These are phyloP conservation scores for Bacidia rubella DNA, from an alignment of 495 filamentous ascomycete genomes.

Conservation along the genomic window DNA sequence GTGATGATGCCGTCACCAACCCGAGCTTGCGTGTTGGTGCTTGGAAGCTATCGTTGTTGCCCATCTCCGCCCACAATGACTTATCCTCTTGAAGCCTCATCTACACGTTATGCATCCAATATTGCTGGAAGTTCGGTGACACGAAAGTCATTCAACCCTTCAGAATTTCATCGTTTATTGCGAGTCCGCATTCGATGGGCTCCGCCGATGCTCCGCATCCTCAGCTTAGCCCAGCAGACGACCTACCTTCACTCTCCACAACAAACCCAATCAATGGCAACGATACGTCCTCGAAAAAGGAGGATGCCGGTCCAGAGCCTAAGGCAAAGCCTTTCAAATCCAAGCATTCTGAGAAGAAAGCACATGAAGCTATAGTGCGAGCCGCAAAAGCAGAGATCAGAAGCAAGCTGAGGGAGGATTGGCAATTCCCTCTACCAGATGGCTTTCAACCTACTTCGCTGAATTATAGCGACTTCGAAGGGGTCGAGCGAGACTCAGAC, in stretches of 20 bases:
- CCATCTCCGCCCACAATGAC: no score
- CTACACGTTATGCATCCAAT: no score
- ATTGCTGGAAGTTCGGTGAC: no score
- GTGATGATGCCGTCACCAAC: neutral
- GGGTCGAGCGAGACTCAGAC: constrained; percentile 25
- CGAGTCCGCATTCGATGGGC: neutral
- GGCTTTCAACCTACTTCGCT: constrained; percentile 3
- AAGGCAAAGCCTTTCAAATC: constrained; percentile 2
- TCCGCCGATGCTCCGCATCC: neutral
- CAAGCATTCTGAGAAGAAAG: constrained; percentile 19
- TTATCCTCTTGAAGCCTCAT: no score
- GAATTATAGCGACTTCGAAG: constrained; percentile 16
- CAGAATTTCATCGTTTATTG: no score
- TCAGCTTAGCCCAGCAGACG: neutral
- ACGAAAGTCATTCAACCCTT: no score
- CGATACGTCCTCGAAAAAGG: neutral
- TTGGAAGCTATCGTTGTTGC: no score
- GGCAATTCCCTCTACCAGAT: constrained; percentile 4
- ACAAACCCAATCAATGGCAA: constrained; percentile 7
- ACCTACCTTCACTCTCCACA: constrained; percentile 10
- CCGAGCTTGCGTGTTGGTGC: neutral
- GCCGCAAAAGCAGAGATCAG: constrained; percentile 22
- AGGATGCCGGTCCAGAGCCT: neutral
- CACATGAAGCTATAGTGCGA: constrained; percentile 20
- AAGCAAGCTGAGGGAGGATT: constrained; percentile 9